Conservation (phyloP, 2,329 filamentous ascomycete genomes). For the Fusarium sp. region DNA sequence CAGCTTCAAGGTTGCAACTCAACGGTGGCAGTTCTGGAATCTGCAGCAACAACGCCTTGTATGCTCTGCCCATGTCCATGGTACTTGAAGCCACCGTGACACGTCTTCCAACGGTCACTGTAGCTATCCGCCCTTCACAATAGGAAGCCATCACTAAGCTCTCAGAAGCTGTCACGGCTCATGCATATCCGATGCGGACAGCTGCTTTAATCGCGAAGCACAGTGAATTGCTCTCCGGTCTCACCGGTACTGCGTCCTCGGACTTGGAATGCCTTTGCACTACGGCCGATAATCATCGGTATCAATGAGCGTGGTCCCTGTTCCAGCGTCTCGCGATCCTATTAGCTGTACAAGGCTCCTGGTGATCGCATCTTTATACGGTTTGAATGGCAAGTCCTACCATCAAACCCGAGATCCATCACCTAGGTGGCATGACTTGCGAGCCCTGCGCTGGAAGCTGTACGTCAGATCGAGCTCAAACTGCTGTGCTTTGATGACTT, state of each 20-base stretch:
- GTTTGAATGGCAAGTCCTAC: slow-evolving; percentile 2
- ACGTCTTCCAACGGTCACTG: slow-evolving; percentile 40
- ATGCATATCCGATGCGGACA: slow-evolving; percentile 37
- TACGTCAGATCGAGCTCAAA: slow-evolving; percentile 31
- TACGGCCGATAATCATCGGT: slow-evolving; percentile 32
- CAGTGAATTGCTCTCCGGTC: slow-evolving; percentile 16
- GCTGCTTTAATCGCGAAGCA: slow-evolving; percentile 27
- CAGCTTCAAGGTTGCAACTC: slow-evolving; percentile 29
- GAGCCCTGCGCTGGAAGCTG: slow-evolving; percentile 45
- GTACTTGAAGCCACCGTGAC: slow-evolving; percentile 37
- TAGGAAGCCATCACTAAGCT: slow-evolving; percentile 25
- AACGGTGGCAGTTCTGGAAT: slow-evolving; percentile 16
- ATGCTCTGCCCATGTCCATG: slow-evolving; percentile 13
- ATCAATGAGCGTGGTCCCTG: slow-evolving; percentile 17
- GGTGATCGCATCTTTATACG: slow-evolving; percentile 21
- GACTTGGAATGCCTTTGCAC: slow-evolving; percentile 22
- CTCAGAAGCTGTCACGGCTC: slow-evolving; percentile 32
- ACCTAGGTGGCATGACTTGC: slow-evolving; percentile 44
- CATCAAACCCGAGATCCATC: slow-evolving; percentile 2
- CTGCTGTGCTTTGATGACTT: slow-evolving; percentile 33
- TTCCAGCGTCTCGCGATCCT: slow-evolving; percentile 24
- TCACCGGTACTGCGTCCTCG: slow-evolving; percentile 27
- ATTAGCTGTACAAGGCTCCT: slow-evolving; percentile 18
- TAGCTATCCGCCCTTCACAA: slow-evolving; percentile 27
- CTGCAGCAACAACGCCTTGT: slow-evolving; percentile 20